phyloP scores from a whole-genome alignment of 2,329 filamentous ascomycete species.

The Colletotrichum incanum region DNA sequence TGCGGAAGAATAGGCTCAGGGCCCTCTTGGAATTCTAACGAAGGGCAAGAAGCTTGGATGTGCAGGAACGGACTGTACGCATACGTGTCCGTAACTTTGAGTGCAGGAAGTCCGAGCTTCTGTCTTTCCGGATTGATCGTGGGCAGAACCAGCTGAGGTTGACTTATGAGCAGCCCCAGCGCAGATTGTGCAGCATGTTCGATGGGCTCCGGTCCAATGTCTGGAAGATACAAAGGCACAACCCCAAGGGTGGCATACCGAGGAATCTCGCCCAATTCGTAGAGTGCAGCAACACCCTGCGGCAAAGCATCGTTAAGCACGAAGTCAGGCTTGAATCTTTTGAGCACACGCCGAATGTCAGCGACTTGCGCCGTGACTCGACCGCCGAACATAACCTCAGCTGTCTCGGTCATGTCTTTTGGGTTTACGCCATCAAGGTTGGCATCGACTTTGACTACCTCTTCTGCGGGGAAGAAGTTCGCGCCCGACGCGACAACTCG shows the following conservation, averaged over 20 bases:
- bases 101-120: slow-evolving; percentile 47
- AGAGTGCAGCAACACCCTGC: slow-evolving; percentile 54
- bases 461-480: slow-evolving; percentile 51
- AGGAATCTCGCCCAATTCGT: slow-evolving; percentile 54
- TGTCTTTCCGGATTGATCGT: slow-evolving; percentile 52
- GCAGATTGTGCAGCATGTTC: slow-evolving; percentile 46
- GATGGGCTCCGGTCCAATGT: slow-evolving; percentile 51
- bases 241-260: slow-evolving; percentile 57
- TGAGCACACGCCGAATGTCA: slow-evolving; percentile 53
- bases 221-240: slow-evolving; percentile 55
- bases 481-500: slow-evolving; percentile 55
- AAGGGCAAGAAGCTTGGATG: slow-evolving; percentile 55
- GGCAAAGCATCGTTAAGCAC: slow-evolving; percentile 58
- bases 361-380: slow-evolving; percentile 54
- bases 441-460: slow-evolving; percentile 51
- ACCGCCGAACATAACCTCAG: slow-evolving; percentile 46
- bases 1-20: slow-evolving; percentile 45
- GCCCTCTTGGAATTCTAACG: slow-evolving; percentile 51
- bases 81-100: slow-evolving; percentile 53
- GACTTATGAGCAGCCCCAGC: slow-evolving; percentile 49
- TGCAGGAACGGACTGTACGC: slow-evolving; percentile 57
- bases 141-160: slow-evolving; percentile 49
- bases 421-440: slow-evolving; percentile 48
- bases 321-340: slow-evolving; percentile 50
- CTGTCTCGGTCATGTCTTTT: slow-evolving; percentile 52